These are phyloP conservation scores for Phlebiopsis flavidoalba DNA, from an alignment of 768 basidiomycete species.

Conservation along the genomic window DNA sequence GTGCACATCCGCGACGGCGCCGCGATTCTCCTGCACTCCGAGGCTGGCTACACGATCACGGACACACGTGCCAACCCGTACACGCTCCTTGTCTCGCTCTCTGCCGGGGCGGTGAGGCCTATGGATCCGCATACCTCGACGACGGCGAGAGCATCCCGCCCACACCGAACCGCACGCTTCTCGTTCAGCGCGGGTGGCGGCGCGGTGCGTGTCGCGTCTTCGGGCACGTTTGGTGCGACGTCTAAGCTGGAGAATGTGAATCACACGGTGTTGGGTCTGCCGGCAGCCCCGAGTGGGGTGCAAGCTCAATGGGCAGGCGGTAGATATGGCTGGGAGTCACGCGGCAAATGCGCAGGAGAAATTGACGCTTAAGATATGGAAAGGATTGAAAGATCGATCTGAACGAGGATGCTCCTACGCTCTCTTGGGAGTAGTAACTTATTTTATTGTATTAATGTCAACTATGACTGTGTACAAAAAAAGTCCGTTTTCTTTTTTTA, in stretches of 20 bases:
- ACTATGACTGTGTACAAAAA: too few relatives aligned
- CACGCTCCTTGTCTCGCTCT: conserved; percentile 58
- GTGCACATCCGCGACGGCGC: conserved; percentile 69
- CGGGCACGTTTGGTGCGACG: conserved; percentile 37
- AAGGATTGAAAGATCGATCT: neutral
- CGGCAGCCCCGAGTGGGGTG: neutral
- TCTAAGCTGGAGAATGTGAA: conserved; percentile 38
- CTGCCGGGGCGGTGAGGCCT: conserved; percentile 30
- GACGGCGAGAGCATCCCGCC: conserved; percentile 62
- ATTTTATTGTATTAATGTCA: too few relatives aligned
- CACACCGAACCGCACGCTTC: conserved; percentile 42
- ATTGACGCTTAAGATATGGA: neutral
- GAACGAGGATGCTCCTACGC: neutral
- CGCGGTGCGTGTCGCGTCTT: conserved; percentile 32
- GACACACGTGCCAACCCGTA: conserved; percentile 40
- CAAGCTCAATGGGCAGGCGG: neutral
- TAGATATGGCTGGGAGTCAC: neutral
- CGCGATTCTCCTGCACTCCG: conserved; percentile 50
- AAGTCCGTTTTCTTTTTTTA: too few relatives aligned
- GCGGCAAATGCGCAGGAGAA: neutral
- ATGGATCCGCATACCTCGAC: conserved; percentile 61
- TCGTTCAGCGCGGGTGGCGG: conserved; percentile 34
- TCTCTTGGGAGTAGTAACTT: too few relatives aligned
- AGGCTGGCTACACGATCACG: conserved; percentile 62
- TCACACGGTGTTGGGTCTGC: conserved; percentile 22